Evolutionary conservation across 768 basidiomycete genomes (phyloP), one percentile per base, ranked within the genome.

Genomic region (Ramaria sp.): DNA sequence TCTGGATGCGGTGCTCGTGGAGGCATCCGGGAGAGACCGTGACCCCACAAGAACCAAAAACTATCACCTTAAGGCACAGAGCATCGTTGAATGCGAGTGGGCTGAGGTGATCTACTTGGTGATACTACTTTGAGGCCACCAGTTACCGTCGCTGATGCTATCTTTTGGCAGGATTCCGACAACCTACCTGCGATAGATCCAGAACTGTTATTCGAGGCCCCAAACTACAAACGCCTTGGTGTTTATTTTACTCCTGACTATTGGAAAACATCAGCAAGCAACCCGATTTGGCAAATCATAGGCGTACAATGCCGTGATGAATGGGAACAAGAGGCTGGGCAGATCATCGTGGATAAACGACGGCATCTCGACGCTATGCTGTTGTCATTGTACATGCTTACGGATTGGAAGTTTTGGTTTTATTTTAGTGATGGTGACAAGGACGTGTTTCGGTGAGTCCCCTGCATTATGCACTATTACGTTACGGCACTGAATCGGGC

Each of bases 271-370:
- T 50, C 59, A 34, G 59, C 58, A n/a, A 52, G 37, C 57, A 57
- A 57, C 48, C 62, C 69, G 0, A 70, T 74, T 42, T 73, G 72
- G 72, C 62, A 68, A 2, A 68, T 73, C 51, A 61, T 73, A 39
- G 72, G 71, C 37, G 67, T 72, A 1, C 67, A 73, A 48, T 75
- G 73, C 57, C 60, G 73, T 15, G 71, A 74, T 59, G 73, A 75
- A 59, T 74, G 68, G 70, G 72, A 74, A 54, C 66, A 68, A 60
- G 74, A 75, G 50, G 71, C 73, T 12, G 73, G 73, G 5, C 73
- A 74, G 60, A 69, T 75, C 54, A 62, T 75, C 37, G 63, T 75
- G 42, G 70, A 72, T 60, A 75, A 75, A 57, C 59, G 65, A 37
- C 46, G 61, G 9, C 73, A 75, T 59, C 61, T 74, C 22, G 74